Evolutionary conservation across 306 rosid species (phyloP).

Genomic region (Medicago ruthenica): DNA sequence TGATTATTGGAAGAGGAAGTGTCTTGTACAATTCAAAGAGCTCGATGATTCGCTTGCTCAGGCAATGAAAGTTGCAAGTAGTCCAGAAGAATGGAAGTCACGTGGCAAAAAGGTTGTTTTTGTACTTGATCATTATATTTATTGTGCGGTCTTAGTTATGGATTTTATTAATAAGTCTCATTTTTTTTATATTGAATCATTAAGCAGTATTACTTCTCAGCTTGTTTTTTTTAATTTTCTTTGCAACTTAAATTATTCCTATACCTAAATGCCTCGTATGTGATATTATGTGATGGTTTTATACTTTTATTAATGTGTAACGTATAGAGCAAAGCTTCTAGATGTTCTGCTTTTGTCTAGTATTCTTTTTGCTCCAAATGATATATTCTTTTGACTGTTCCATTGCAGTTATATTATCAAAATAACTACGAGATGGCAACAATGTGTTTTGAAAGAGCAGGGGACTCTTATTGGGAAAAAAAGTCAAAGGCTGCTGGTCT

Average conservation of each 20-base stretch:
- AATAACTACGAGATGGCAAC: constrained; percentile 75
- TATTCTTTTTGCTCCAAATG: neutral
- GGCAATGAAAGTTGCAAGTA: constrained; percentile 80
- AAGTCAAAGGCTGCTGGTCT: constrained; percentile 76
- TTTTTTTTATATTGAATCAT: neutral
- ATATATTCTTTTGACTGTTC: neutral
- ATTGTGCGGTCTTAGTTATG: neutral
- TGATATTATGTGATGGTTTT: neutral
- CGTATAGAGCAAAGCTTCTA: neutral
- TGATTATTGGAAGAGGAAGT: constrained; percentile 70
- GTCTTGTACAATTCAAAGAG: constrained; percentile 68
- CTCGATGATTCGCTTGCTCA: constrained; percentile 76
- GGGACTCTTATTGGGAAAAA: constrained; percentile 73
- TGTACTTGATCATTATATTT: neutral
- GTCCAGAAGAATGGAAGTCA: constrained; percentile 74
- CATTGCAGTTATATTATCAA: constrained; percentile 63
- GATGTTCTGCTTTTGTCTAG: neutral
- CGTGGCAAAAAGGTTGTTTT: constrained; percentile 71
- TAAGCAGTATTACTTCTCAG: neutral
- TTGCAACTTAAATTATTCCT: neutral
- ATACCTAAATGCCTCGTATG: neutral
- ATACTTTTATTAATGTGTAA: neutral
- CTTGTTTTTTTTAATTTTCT: neutral
- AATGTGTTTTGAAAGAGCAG: constrained; percentile 79
- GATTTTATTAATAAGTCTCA: neutral